These are phyloP conservation scores for Lyophyllum decastes DNA, from an alignment of 768 basidiomycete species.

Conservation along the genomic window DNA sequence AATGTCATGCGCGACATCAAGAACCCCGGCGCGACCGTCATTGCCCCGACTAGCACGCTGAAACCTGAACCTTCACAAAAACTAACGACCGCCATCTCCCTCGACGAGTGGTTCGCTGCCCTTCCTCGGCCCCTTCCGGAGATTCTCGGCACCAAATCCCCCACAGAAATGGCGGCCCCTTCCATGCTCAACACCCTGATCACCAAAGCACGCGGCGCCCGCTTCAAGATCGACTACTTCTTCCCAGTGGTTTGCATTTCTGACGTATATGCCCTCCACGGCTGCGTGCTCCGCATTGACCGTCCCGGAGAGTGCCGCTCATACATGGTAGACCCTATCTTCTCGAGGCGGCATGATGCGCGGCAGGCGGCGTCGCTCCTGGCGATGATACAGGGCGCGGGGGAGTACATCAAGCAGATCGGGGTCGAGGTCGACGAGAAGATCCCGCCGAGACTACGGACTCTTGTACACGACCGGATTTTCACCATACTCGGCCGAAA, in stretches of 20 bases:
- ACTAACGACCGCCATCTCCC: slow-evolving; percentile 29
- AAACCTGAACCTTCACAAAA: neutral
- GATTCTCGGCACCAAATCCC: slow-evolving; percentile 43
- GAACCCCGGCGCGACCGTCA: neutral
- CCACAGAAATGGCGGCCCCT: slow-evolving; percentile 54
- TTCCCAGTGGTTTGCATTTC: neutral
- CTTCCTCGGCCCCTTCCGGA: slow-evolving; percentile 69
- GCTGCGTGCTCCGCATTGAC: slow-evolving; percentile 61
- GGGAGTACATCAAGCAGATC: slow-evolving; percentile 53
- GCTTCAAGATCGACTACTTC: slow-evolving; percentile 42
- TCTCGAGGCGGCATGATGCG: slow-evolving; percentile 63
- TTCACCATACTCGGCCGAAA: slow-evolving; percentile 46
- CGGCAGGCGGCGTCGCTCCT: slow-evolving; percentile 66
- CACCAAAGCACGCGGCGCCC: slow-evolving; percentile 54
- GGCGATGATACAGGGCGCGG: slow-evolving; percentile 65
- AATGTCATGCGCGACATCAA: neutral
- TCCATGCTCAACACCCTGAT: slow-evolving; percentile 53
- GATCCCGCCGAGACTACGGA: slow-evolving; percentile 45
- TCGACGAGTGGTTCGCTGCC: slow-evolving; percentile 64
- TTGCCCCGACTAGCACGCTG: no score
- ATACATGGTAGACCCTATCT: slow-evolving; percentile 65
- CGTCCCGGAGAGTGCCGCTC: slow-evolving; percentile 53
- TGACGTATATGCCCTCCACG: slow-evolving; percentile 22
- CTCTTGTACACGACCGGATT: slow-evolving; percentile 44
- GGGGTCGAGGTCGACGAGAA: slow-evolving; percentile 43